These are phyloP conservation scores for Comarum palustre DNA, from an alignment of 306 rosid genomes.

Conservation along the genomic window DNA sequence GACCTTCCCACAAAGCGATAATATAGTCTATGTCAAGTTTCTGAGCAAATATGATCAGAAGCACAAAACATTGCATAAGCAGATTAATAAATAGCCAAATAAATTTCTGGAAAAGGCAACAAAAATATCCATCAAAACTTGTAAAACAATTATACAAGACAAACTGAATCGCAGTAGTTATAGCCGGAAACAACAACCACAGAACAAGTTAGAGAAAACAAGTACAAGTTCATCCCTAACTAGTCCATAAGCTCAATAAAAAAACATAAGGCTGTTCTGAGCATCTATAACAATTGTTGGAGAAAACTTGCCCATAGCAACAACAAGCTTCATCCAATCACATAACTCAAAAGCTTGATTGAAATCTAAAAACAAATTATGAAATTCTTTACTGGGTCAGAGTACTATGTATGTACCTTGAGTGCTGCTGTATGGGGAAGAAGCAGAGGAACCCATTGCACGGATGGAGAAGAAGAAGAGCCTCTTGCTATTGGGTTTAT, in stretches of 20 bases:
- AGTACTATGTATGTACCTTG: conserved; percentile 37
- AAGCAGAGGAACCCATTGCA: conserved; percentile 80
- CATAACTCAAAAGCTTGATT: background rate
- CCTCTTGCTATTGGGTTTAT: conserved; percentile 41
- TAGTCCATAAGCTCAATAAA: background rate
- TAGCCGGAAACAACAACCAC: background rate
- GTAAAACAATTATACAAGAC: background rate
- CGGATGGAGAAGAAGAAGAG: conserved; percentile 41
- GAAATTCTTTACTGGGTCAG: no score
- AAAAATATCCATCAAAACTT: background rate
- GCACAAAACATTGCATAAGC: background rate
- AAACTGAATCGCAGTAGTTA: background rate
- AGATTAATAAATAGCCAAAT: background rate
- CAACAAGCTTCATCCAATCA: background rate
- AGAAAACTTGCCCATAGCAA: background rate
- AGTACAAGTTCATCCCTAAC: background rate
- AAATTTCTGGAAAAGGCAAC: no score
- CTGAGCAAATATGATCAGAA: background rate
- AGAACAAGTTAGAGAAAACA: background rate
- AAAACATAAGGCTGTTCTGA: background rate
- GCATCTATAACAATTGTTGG: background rate
- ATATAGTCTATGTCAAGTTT: background rate
- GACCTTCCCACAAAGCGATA: background rate
- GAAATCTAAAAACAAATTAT: background rate
- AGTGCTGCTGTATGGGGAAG: conserved; percentile 51